phyloP scores from a whole-genome alignment of 1,284 basidiomycete species.

The Cryptococcus jaspeensis region DNA sequence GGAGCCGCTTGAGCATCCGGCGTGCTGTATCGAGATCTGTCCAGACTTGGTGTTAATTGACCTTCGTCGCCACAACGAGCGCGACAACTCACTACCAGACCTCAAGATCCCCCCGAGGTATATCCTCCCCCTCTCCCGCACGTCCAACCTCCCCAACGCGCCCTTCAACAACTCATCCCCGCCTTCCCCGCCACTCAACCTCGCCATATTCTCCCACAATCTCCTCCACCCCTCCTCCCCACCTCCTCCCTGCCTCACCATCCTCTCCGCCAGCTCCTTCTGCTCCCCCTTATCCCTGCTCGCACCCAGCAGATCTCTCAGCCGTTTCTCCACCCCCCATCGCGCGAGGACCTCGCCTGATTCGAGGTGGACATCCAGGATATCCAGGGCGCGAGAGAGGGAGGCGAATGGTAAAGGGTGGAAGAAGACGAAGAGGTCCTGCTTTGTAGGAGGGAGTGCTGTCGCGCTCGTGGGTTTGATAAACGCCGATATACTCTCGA shows the following conservation, averaged over 20 bases:
- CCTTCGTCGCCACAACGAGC: background rate
- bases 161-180: slow-evolving; percentile 55
- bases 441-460: slow-evolving; percentile 58
- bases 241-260: slow-evolving; percentile 65
- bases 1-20: slow-evolving; percentile 60
- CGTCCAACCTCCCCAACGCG: slow-evolving; percentile 73
- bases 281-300: slow-evolving; percentile 66
- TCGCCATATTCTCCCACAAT: slow-evolving; percentile 83
- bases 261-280: slow-evolving; percentile 76
- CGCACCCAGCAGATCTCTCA: slow-evolving; percentile 82
- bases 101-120: slow-evolving; percentile 80
- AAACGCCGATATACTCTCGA: slow-evolving; percentile 73
- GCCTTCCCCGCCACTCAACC: slow-evolving; percentile 67
- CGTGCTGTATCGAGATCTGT: slow-evolving; percentile 78
- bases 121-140: slow-evolving; percentile 69
- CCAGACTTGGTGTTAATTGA: slow-evolving; percentile 9
- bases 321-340: slow-evolving; percentile 75
- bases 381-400: slow-evolving; percentile 77
- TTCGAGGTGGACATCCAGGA: slow-evolving; percentile 89
- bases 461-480: slow-evolving; percentile 69
- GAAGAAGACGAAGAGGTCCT: slow-evolving; percentile 80
- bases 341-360: slow-evolving; percentile 83
- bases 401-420: slow-evolving; percentile 68
- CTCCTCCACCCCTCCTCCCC: slow-evolving; percentile 75
- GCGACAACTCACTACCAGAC: slow-evolving; percentile 72